Base-by-base conservation (phyloP, 73 alveolate species). In the Loxodes magnus region DNA sequence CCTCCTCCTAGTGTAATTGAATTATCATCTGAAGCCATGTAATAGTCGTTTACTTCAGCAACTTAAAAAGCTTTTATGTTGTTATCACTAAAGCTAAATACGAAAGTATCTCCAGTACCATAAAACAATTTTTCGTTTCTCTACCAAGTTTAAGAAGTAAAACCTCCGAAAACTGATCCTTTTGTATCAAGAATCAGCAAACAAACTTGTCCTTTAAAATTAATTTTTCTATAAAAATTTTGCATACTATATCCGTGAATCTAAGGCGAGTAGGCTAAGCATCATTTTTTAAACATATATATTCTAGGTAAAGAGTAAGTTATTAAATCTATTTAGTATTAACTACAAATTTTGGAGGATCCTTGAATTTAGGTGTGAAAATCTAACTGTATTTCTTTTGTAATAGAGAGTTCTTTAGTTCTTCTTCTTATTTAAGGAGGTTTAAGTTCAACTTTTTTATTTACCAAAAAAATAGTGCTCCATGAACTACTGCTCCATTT, bases 31-130 rank as follows among this genome's bases (percentile, higher is more conserved):
- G 59, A 46, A 46, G 14, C n/a, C 59, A 46, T 46, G 2, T 46
- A 46, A 17, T 14, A 46, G 17, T 17, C 39, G 27, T 46, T 46
- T 12, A 24, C 7, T 21, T 25, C n/a, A 0, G 59, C 27, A 5
- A 23, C 10, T n/a, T 10, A 46, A 2, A 12, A 46, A 2, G n/a
- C 7, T 23, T 46, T 9, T 9, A 46, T 46, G n/a, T n/a, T n/a
- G 2, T 24, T 46, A 12, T 46, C 34, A 5, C 20, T 46, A 24
- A 25, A 20, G 6, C 17, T 9, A 24, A 46, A 46, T 1, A 46
- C 28, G 26, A 46, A 46, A 24, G 43, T 25, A 12, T 46, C 59
- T 1, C 59, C 59, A 21, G 59, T 46, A 16, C 59, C 59, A 46
- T 46, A 46, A 46, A 24, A 46, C 10, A 7, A n/a, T 12, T 16